Conservation (phyloP, 169 alveolate species). For the Eimeria maxima region DNA sequence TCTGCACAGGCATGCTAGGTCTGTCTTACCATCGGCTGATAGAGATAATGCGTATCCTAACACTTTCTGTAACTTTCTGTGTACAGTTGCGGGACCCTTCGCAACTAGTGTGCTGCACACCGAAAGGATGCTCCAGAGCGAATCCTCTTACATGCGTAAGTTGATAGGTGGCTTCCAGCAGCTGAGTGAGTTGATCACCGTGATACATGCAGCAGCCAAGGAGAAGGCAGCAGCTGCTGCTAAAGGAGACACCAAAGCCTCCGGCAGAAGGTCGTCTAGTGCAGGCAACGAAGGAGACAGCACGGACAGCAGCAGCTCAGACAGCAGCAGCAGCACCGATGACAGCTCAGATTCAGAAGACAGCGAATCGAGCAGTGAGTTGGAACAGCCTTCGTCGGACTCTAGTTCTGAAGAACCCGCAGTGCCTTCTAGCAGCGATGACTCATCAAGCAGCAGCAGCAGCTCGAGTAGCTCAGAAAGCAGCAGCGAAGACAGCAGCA, state of each 20-base stretch:
- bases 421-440: neutral
- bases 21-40: neutral
- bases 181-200: neutral
- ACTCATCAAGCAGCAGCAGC: neutral
- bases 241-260: neutral
- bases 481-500: conserved; percentile 24
- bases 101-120: conserved; percentile 57
- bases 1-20: neutral
- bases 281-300: neutral
- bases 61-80: neutral
- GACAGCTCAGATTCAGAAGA: neutral
- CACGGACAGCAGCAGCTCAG: conserved; percentile 22
- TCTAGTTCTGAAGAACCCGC: neutral
- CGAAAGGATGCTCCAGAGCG: conserved; percentile 54
- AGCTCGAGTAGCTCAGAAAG: neutral
- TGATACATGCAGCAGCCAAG: neutral
- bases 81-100: conserved; percentile 50
- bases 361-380: neutral
- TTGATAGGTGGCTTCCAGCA: conserved; percentile 53
- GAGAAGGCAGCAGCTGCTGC: neutral
- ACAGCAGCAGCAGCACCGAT: neutral
- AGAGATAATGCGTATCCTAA: neutral
- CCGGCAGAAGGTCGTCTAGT: neutral
- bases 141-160: conserved; percentile 41
- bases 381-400: neutral